phyloP scores from a whole-genome alignment of 2,329 filamentous ascomycete species.

The Fulvia fulva region DNA sequence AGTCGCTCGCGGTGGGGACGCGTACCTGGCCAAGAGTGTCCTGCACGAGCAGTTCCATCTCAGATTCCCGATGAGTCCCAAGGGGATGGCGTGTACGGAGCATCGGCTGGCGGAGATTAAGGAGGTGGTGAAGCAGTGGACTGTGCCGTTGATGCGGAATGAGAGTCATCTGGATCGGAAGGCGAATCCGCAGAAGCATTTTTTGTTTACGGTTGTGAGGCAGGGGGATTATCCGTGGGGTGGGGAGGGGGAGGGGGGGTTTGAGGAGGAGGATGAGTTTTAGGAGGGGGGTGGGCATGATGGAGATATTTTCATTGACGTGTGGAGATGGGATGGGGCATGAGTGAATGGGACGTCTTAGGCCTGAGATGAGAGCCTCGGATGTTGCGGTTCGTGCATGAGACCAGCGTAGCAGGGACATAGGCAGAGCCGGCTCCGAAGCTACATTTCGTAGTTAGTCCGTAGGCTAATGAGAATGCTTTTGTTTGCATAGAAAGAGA shows the following conservation, averaged over 20 bases:
- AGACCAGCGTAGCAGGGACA: too few species aligned
- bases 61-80: conserved; percentile 42
- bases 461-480: too few species aligned
- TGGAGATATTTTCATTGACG: neutral
- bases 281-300: neutral
- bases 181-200: neutral
- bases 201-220: neutral
- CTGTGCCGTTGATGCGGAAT: conserved; percentile 18
- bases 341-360: too few species aligned
- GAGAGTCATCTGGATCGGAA: neutral
- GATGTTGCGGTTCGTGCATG: too few species aligned
- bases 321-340: too few species aligned
- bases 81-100: conserved; percentile 41
- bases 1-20: conserved; percentile 39
- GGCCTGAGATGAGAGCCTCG: too few species aligned
- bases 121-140: conserved; percentile 39
- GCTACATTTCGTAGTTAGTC: too few species aligned
- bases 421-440: too few species aligned
- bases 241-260: neutral
- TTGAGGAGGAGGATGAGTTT: neutral
- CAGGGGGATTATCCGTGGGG: neutral
- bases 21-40: conserved; percentile 42
- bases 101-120: conserved; percentile 42
- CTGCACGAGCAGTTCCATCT: conserved; percentile 36
- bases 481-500: too few species aligned